Evolutionary conservation across 2,329 filamentous ascomycete species (phyloP).

Genomic region (Amauroascus niger): DNA sequence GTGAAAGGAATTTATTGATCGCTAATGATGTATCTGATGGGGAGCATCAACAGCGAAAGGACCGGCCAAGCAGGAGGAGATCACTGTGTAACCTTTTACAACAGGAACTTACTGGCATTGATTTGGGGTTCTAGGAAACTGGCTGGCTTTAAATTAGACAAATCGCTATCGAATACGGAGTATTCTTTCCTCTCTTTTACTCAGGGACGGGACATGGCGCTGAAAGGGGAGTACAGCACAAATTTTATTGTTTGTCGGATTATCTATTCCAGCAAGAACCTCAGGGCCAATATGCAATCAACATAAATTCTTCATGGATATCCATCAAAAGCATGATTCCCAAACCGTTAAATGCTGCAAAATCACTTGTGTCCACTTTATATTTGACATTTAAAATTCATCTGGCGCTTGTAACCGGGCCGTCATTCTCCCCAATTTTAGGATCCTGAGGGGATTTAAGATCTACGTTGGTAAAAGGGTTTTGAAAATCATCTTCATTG

Average conservation of each 20-base stretch:
- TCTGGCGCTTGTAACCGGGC: not conserved
- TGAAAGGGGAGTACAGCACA: not conserved
- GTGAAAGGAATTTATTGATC: not conserved
- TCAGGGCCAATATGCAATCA: not conserved
- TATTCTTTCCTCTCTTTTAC: not conserved
- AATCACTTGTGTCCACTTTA: not conserved
- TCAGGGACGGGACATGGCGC: not conserved
- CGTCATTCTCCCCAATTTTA: not conserved
- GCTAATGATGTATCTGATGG: not conserved
- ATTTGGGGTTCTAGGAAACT: not conserved
- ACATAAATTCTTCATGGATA: not conserved
- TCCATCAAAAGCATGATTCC: not conserved
- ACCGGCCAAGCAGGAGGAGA: not conserved
- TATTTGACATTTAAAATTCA: not conserved
- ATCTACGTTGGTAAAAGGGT: not conserved
- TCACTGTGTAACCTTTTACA: not conserved
- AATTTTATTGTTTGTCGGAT: not conserved
- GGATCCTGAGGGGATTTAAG: not conserved
- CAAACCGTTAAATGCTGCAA: not conserved
- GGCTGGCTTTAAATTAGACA: conserved; percentile 1
- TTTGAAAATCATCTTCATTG: conserved; percentile 4
- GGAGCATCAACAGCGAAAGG: not conserved
- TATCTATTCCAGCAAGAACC: too few relatives aligned
- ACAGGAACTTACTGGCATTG: not conserved
- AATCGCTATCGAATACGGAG: not conserved